These are phyloP conservation scores for Lathyrus sativus DNA, from an alignment of 306 rosid genomes.

Conservation along the genomic window DNA sequence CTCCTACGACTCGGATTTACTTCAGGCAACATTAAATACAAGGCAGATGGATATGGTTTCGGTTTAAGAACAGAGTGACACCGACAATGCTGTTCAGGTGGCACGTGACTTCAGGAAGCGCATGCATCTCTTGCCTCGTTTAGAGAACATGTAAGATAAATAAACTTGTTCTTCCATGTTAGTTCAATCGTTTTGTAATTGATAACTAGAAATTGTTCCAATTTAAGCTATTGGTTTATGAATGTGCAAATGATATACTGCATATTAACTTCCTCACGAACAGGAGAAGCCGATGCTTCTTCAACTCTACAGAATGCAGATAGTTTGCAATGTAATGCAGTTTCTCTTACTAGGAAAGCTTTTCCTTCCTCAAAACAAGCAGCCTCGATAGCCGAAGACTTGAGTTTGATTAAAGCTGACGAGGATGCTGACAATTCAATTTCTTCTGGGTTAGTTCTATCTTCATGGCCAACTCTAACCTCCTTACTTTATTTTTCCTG, in stretches of 20 bases:
- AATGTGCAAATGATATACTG: constrained; percentile 36
- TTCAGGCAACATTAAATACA: constrained; percentile 54
- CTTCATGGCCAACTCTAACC: too few species aligned
- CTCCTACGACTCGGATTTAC: too few species aligned
- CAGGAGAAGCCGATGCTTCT: constrained; percentile 39
- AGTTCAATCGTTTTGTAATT: constrained; percentile 27
- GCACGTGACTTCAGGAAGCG: constrained; percentile 62
- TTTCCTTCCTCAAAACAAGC: constrained; percentile 72
- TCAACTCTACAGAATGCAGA: constrained; percentile 43
- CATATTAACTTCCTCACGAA: constrained; percentile 63
- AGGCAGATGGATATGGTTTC: constrained; percentile 51
- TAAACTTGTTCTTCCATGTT: constrained; percentile 26
- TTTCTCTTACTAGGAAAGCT: constrained; percentile 65
- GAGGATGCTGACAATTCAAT: constrained; percentile 44
- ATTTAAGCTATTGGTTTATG: constrained; percentile 33
- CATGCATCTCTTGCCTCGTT: constrained; percentile 62
- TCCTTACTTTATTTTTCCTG: too few species aligned
- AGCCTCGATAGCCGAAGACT: constrained; percentile 58
- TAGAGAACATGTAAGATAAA: constrained; percentile 67
- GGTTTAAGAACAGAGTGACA: constrained; percentile 52
- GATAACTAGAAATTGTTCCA: too few species aligned
- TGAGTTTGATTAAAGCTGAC: constrained; percentile 49
- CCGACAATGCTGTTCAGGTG: constrained; percentile 45
- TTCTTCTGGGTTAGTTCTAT: too few species aligned
- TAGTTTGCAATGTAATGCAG: constrained; percentile 45